Evolutionary conservation across 2,329 filamentous ascomycete genomes (phyloP), one percentile per base, ranked within the genome.

Genomic region (Trichoderma endophyticum): DNA sequence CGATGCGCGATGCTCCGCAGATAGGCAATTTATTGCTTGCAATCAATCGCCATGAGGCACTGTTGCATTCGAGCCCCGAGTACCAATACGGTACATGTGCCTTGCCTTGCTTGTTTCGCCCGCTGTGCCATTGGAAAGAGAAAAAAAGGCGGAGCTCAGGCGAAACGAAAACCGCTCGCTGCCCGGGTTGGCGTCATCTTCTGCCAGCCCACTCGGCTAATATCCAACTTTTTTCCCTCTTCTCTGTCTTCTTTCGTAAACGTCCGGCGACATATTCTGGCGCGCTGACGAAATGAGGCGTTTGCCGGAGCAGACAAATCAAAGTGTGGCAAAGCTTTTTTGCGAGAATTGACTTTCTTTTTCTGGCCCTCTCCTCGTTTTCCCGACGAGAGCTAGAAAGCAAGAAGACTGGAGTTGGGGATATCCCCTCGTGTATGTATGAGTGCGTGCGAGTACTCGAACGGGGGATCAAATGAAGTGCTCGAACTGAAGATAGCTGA

Each of bases 11-110:
- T 67, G 66, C 57, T 62, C 57, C 39, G 57, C 39, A 62, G 66
- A 54, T 62, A 60, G 57, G 57, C 39, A 70, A 51, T 48, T 36
- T 34, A 61, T 51, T 62, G 65, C 34, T 28, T 61, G 56, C 56
- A 48, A 34, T 69, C 28, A 61, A 69, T 24, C 18, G 66, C 66
- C 66, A 69, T 69, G 66, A 69, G 66, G 66, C 56, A 61, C 56
- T 21, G 66, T 61, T 32, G 66, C 66, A 69, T 61, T 32, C 28
- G 43, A 65, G 39, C 39, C 39, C 39, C 39, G 43, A 54, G 39
- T 32, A 51, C 43, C 21, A 32, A 24, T 54, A 28, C 36, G 36
- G 24, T 30, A 26, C 57, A 32, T 32, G 34, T 69, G 34, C 56
- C 48, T 21, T 51, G 43, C 43, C 15, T 39, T 39, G 36, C 36